Evolutionary conservation across 768 basidiomycete genomes (phyloP).

Genomic region (Lepiota venenata): DNA sequence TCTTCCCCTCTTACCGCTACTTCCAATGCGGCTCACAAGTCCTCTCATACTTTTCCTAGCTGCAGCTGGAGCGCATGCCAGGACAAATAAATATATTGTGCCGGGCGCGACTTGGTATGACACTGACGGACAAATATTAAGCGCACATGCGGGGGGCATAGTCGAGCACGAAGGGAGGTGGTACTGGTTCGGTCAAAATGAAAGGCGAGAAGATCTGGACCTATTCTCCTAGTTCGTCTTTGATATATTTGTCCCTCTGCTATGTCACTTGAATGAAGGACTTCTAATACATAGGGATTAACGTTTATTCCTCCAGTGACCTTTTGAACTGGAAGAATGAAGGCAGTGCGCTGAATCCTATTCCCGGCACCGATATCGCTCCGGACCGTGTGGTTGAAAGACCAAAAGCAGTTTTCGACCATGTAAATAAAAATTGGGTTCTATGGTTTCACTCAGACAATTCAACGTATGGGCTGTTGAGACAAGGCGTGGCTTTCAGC

Average conservation of each 20-base stretch:
- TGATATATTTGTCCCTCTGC: too few relatives aligned
- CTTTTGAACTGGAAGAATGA: slow-evolving; percentile 26
- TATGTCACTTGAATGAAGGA: too few relatives aligned
- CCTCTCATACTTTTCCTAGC: background rate
- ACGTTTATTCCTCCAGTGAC: slow-evolving; percentile 24
- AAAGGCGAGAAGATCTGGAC: slow-evolving; percentile 18
- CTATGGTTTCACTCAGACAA: slow-evolving; percentile 29
- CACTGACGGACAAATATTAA: slow-evolving; percentile 22
- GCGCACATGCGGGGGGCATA: slow-evolving; percentile 24
- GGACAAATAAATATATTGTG: slow-evolving; percentile 24
- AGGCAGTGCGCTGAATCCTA: slow-evolving; percentile 22
- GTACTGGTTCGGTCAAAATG: slow-evolving; percentile 29
- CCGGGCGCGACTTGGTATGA: slow-evolving; percentile 27
- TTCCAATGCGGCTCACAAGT: too few relatives aligned
- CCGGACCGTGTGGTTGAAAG: slow-evolving; percentile 23
- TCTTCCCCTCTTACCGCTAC: too few relatives aligned
- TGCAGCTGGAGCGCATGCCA: background rate
- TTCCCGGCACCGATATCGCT: slow-evolving; percentile 22
- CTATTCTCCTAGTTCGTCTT: slow-evolving; percentile 19
- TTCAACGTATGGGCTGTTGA: slow-evolving; percentile 23
- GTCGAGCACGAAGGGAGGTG: slow-evolving; percentile 20
- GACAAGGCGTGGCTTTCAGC: slow-evolving; percentile 24
- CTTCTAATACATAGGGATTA: slow-evolving; percentile 8
- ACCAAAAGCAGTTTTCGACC: slow-evolving; percentile 24
- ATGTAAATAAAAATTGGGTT: slow-evolving; percentile 20